These are phyloP conservation scores for Podaxis mareebaensis DNA, from an alignment of 768 basidiomycete species.

Conservation along the genomic window DNA sequence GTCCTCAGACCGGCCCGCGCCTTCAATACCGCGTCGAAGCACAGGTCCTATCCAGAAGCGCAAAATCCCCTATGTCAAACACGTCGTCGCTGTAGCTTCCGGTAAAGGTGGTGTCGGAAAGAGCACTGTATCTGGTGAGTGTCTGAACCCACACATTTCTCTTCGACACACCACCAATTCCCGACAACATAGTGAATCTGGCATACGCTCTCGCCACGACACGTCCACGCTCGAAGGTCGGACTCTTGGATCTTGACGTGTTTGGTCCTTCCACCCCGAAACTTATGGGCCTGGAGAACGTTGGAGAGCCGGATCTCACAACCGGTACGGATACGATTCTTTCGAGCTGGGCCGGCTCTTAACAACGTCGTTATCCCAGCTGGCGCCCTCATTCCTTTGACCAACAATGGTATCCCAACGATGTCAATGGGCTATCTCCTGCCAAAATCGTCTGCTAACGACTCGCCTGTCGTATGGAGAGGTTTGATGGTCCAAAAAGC, in stretches of 20 bases:
- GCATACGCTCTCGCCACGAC: conserved; percentile 69
- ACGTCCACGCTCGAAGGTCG: conserved; percentile 60
- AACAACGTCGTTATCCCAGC: conserved; percentile 35
- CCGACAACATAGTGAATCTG: conserved; percentile 62
- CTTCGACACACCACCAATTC: not conserved
- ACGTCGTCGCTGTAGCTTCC: conserved; percentile 82
- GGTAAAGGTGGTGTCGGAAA: conserved; percentile 98
- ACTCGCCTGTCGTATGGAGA: conserved; percentile 86
- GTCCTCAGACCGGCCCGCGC: conserved; percentile 24
- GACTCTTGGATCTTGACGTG: conserved; percentile 91
- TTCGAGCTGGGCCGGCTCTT: not conserved
- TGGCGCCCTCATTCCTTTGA: conserved; percentile 79
- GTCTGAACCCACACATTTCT: not conserved
- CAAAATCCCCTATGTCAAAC: conserved; percentile 70
- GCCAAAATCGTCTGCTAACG: conserved; percentile 45
- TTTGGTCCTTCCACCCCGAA: conserved; percentile 95
- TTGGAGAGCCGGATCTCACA: conserved; percentile 79
- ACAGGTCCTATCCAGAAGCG: conserved; percentile 55
- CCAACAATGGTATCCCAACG: conserved; percentile 86
- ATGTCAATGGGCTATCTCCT: conserved; percentile 99
- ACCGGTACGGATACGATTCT: conserved; percentile 43
- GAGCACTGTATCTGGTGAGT: conserved; percentile 85
- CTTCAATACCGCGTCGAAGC: conserved; percentile 64
- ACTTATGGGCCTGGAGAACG: conserved; percentile 82
- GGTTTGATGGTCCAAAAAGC: conserved; percentile 99